Base-by-base conservation (phyloP, 306 rosid genomes). In the Dalbergia oliveri region DNA sequence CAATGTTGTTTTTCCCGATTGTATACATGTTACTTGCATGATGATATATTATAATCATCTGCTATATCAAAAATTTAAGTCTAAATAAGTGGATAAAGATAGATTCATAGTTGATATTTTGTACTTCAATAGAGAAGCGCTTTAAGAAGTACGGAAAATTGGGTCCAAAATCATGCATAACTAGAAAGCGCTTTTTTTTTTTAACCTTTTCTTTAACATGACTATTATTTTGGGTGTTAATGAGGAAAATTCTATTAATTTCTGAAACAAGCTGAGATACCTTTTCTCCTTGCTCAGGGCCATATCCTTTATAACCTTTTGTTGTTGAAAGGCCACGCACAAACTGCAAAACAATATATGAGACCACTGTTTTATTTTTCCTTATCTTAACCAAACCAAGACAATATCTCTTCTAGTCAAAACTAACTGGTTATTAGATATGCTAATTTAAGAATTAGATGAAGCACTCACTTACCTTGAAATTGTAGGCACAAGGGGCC, bases 251-350 rank as follows among this genome's bases (percentile, higher is more conserved):
- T 41, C 64, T 34, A 56, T 56, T 34, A 65, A 73, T 56, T 59
- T 11, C 56, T 68, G 45, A 76, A 84, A 83, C n/a, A 75, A 63
- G 71, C 15, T 44, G 57, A 14, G 50, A 56, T 88, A 92, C 97
- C 97, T 90, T 84, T 79, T 86, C 85, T 60, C 94, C 97, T 66
- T 92, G 97, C 86, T 92, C 97, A 31, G 91, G 91, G 73, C 97
- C 94, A 86, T 90, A 92, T 60, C 97, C 94, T 69, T 81, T 84
- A 76, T 90, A 90, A 71, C 94, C 97, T 33, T 75, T 73, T 18
- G 43, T 41, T 26, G 97, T 90, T 58, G 97, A 90, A 74, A 92
- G 97, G 74, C 87, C 92, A 58, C 3, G 83, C 51, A 89, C 93
- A 76, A 82, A 92, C 97, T 92, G 88, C 86, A 88, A 70, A 62